Evolutionary conservation across 2,329 filamentous ascomycete species (phyloP), one percentile per base, ranked within the genome.

Genomic region (Xylaria sp.): DNA sequence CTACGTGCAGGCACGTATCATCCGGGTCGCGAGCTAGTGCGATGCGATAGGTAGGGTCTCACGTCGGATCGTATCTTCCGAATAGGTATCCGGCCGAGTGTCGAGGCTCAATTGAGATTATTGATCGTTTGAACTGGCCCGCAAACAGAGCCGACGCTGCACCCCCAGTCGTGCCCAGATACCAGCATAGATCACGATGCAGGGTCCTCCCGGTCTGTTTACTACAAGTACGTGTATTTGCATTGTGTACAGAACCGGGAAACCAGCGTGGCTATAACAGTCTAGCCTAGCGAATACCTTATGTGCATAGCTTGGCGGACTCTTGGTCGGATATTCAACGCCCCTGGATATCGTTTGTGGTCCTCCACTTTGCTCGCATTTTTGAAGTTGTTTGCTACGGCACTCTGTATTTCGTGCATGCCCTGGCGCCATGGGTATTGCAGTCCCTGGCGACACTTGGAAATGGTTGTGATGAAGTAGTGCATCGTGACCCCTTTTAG

Each of bases 291-390:
- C 27, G 21, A 51, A 25, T 38, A 51, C 38, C n/a, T n/a, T n/a
- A n/a, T n/a, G n/a, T n/a, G n/a, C n/a, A n/a, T n/a, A 19, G 27
- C 35, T 7, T 19, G 37, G 52, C 15, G 19, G 29, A 9, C 23
- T 27, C 29, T 29, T 47, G 5, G 9, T 8, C 35, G 47, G 46
- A 29, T 37, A 43, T 58, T 9, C 27, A 25, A 31, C 23, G 47
- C 55, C 55, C 47, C 55, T 52, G 47, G 46, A 58, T 49, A 43
- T 48, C n/a, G 31, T 43, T 54, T n/a, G n/a, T n/a, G n/a, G 35
- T 38, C 6, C 57, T 53, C 48, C 27, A 31, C n/a, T n/a, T n/a
- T 17, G 40, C 29, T 17, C 40, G 17, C 19, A 13, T 43, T 23
- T 43, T n/a, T n/a, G n/a, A n/a, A n/a, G n/a, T n/a, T n/a, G n/a